A percentile compares a stretch with the other conserved stretches of the same genome.
Evolutionary conservation across 441 rosid genomes (phyloP).

Genomic region (Jatropha multifida): DNA sequence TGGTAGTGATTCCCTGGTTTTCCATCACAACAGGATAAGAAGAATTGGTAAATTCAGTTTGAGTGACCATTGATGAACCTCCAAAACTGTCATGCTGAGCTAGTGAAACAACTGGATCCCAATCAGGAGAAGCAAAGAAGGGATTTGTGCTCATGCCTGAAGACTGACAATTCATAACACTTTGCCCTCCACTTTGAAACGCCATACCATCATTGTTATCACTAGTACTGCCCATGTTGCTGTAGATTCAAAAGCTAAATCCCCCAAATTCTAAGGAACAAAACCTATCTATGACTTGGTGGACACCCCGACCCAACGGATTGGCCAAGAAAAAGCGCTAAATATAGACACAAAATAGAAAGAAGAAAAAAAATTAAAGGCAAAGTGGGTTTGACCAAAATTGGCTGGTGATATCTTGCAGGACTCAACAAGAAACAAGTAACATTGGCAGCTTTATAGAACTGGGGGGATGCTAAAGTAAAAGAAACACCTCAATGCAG

Average conservation of each 20-base stretch:
- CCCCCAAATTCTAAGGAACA: conserved; percentile 32
- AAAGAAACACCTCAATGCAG: conserved; percentile 45
- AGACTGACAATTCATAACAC: conserved; percentile 38
- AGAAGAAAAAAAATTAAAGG: conserved; percentile 30
- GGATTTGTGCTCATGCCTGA: conserved; percentile 42
- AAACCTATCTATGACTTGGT: conserved; percentile 20
- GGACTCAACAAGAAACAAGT: conserved; percentile 59
- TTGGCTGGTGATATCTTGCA: conserved; percentile 63
- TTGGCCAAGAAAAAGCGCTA: conserved; percentile 29
- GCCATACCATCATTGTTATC: conserved; percentile 43
- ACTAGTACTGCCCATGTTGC: conserved; percentile 51
- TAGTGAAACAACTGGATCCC: conserved; percentile 70
- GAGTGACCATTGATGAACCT: conserved; percentile 52
- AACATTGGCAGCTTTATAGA: conserved; percentile 62
- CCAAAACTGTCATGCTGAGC: conserved; percentile 46
- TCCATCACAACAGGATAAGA: conserved; percentile 54
- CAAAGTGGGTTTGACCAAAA: conserved; percentile 51
- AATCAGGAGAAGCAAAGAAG: conserved; percentile 74
- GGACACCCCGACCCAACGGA: conserved; percentile 20
- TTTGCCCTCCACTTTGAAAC: conserved; percentile 49
- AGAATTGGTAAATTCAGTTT: conserved; percentile 48
- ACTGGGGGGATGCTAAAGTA: conserved; percentile 45
- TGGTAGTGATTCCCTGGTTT: conserved; percentile 49
- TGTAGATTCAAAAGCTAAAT: conserved; percentile 34
- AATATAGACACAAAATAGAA: conserved; percentile 32